phyloP scores from a whole-genome alignment of 768 basidiomycete genomes.

The Epithele typhae region DNA sequence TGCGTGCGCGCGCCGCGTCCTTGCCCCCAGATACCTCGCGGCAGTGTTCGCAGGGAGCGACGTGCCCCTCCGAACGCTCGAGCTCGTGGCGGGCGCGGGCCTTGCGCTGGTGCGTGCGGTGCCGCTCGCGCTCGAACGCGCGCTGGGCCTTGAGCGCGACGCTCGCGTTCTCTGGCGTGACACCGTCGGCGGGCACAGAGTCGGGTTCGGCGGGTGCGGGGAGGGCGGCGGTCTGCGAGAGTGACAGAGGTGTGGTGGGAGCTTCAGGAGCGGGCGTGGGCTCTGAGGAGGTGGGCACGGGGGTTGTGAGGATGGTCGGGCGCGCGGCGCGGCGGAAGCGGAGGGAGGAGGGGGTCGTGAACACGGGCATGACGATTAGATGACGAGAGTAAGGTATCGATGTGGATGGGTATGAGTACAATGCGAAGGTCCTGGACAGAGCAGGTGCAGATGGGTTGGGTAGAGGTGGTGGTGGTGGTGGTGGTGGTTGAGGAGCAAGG shows the following conservation, averaged over 20 bases:
- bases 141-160: conserved; percentile 37
- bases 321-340: conserved; percentile 1
- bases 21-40: background rate
- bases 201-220: background rate
- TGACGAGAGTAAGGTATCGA: background rate
- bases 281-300: background rate
- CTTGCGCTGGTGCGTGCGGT: conserved; percentile 39
- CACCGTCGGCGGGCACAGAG: background rate
- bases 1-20: background rate
- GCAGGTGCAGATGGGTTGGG: background rate
- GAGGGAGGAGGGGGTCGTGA: conserved; percentile 8
- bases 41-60: too few species aligned
- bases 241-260: background rate
- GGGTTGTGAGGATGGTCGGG: background rate
- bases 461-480: background rate
- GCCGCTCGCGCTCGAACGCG: conserved; percentile 46
- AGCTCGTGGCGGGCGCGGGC: conserved; percentile 26
- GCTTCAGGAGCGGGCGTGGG: background rate
- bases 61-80: background rate
- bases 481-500: conserved; percentile 6
- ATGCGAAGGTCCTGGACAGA: background rate
- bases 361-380: conserved; percentile 10
- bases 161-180: conserved; percentile 11
- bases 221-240: too few species aligned
- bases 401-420: background rate